Evolutionary conservation across 352 stramenopile genomes (phyloP), one percentile per base, ranked within the genome.

Genomic region (Phytophthora chlamydospora): DNA sequence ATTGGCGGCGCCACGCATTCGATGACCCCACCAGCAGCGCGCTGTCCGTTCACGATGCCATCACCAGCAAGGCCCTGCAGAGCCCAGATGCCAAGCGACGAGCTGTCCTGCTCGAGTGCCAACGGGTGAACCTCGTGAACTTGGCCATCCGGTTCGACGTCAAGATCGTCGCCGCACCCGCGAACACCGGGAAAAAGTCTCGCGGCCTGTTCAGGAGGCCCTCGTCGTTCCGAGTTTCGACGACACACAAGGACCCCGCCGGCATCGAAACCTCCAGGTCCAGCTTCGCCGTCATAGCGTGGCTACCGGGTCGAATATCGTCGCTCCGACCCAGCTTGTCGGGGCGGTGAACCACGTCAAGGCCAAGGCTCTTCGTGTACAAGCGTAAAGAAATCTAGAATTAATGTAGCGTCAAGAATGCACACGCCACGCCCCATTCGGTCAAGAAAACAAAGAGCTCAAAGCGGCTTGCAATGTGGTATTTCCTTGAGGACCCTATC

Each of bases 1-100:
- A 89, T 62, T 93, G 84, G 84, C 66, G 72, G 38, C 73, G 82
- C 12, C 81, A 89, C 38, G 67, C 76, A 24, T 93, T 93, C 41
- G 62, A 84, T 45, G 81, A 87, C 49, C 76, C 83, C 1, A 68
- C 65, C 21, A 64, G 62, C 53, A 49, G 66, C 12, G 67, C 59
- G 42, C 39, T 79, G 43, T 73, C 62, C 16, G 63, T 74, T 24
- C 50, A 74, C 41, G 67, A 74, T 14, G 17, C 58, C 14, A 62
- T 58, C 51, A 62, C 41, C 11, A 48, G 48, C 65, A 68, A 62
- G n/a, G 59, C 47, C 40, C 58, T 55, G 35, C 29, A 48, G 24
- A 69, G 27, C 7, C 38, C 58, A 0, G 57, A 58, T 11, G 46
- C 40, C 33, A 72, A 62, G 50, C 32, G 44, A 19, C 58, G 52